Evolutionary conservation across 2,329 filamentous ascomycete genomes (phyloP).

Genomic region (Fusarium xyrophilum): DNA sequence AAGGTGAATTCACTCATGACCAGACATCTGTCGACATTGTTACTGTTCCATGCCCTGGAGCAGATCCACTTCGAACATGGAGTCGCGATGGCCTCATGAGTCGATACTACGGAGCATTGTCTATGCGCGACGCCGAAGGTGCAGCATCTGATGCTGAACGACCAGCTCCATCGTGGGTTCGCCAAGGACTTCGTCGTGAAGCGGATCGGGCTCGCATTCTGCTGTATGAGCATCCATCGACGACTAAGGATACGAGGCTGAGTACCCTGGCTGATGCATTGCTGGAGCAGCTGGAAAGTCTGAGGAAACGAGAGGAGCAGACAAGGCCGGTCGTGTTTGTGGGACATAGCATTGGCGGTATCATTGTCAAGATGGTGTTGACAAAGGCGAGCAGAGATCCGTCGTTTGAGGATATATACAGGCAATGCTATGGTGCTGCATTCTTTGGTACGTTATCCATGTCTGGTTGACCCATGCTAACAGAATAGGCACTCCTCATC

Average conservation of each 20-base stretch:
- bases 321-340: conserved; percentile 65
- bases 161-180: conserved; percentile 56
- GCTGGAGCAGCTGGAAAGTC: conserved; percentile 51
- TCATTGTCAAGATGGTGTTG: conserved; percentile 65
- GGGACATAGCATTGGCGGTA: conserved; percentile 66
- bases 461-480: background rate
- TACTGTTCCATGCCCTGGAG: conserved; percentile 61
- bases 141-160: conserved; percentile 28
- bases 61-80: conserved; percentile 61
- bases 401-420: conserved; percentile 54
- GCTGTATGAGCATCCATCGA: conserved; percentile 58
- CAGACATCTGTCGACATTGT: conserved; percentile 62
- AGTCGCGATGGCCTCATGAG: conserved; percentile 57
- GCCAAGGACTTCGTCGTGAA: conserved; percentile 58
- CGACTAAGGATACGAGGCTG: conserved; percentile 51
- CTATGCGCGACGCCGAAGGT: conserved; percentile 49
- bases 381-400: conserved; percentile 53
- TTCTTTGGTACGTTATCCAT: conserved; percentile 59
- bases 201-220: conserved; percentile 57
- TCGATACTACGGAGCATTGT: conserved; percentile 54
- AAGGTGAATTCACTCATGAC: conserved; percentile 52
- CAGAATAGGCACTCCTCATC: conserved; percentile 62
- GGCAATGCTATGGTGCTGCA: conserved; percentile 65
- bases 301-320: conserved; percentile 46
- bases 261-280: conserved; percentile 55